Percentiles rank a stretch among this genome's conserved stretches.
These are phyloP conservation scores for Dipodascopsis tothii DNA, from an alignment of 805 yeast genomes.

Conservation along the genomic window DNA sequence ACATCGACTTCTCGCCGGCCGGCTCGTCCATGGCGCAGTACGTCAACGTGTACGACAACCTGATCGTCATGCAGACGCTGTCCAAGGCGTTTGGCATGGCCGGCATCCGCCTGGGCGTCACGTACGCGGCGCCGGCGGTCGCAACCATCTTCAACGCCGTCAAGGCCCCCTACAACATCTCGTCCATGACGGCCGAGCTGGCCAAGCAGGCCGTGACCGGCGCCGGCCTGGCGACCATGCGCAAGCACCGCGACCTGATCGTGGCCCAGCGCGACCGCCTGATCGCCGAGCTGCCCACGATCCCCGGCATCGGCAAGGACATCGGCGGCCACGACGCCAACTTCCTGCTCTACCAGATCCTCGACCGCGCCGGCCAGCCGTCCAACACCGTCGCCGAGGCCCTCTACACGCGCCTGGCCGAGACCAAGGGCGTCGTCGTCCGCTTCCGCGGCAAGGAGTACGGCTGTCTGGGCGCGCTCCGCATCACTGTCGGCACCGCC, in stretches of 20 bases:
- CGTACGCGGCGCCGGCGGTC: slow-evolving; percentile 55
- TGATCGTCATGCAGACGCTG: slow-evolving; percentile 83
- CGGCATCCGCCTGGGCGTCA: slow-evolving; percentile 84
- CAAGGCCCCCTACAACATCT: slow-evolving; percentile 94
- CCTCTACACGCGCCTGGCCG: slow-evolving; percentile 66
- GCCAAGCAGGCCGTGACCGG: slow-evolving; percentile 65
- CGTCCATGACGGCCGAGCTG: slow-evolving; percentile 66
- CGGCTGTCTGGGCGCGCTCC: slow-evolving; percentile 80
- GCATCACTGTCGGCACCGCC: slow-evolving; percentile 80
- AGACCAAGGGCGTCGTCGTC: slow-evolving; percentile 67
- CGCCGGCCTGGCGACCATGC: slow-evolving; percentile 55
- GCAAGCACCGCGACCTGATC: slow-evolving; percentile 43
- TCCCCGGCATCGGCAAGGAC: slow-evolving; percentile 61
- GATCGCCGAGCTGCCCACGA: slow-evolving; percentile 43
- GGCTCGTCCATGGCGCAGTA: slow-evolving; percentile 68
- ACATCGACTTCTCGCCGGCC: slow-evolving; percentile 69
- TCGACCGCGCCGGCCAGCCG: slow-evolving; percentile 49
- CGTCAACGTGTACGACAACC: slow-evolving; percentile 72
- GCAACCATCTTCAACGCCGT: slow-evolving; percentile 70
- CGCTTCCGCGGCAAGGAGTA: slow-evolving; percentile 86
- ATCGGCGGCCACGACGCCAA: slow-evolving; percentile 86
- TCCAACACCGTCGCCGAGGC: slow-evolving; percentile 57
- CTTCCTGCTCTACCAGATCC: slow-evolving; percentile 67
- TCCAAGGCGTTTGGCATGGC: slow-evolving; percentile 96
- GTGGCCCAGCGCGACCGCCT: slow-evolving; percentile 50